Base-by-base conservation (phyloP, 257 asterid genomes). In the Coffea eugenioides region DNA sequence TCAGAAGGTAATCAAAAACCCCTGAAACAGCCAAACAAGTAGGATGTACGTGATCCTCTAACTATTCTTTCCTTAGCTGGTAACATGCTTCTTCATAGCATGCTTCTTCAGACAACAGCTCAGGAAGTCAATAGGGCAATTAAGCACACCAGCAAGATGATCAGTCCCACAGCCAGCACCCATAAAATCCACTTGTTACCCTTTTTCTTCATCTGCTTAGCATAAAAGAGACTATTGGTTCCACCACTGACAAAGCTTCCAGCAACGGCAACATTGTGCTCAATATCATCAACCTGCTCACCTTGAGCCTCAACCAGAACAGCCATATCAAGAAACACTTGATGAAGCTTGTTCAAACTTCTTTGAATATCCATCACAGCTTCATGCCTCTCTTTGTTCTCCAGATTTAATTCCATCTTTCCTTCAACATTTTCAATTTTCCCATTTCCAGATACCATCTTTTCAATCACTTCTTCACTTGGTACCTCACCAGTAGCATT, bases 261-360 rank as follows among this genome's bases (percentile, higher is more conserved):
- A 0, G 98, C 98, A 1, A 23, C 75, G 1, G 90, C 92, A 16
- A 95, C 91, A 46, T 88, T 91, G 3, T 75, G 82, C 84, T 92
- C 99, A 7, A 92, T 92, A 74, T 92, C 93, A 73, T 90, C 90
- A 43, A 90, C 80, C 88, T 82, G 82, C 57, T 91, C 93, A 2
- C 94, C 97, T 71, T 95, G 98, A 67, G 91, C 76, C 84, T 90
- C 98, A 77, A 93, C 97, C 85, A 95, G 69, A 46, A 90, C 97
- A 66, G 93, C 97, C 94, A 95, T 90, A 75, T 95, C 97, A 56
- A 95, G 97, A 86, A 91, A 95, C 77, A 92, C 90, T 82, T 92
- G 97, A 87, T 93, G 98, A 79, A 93, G 99, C 87, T 88, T 93
- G 41, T 90, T 91, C 91, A 95, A 81, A 83, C 97, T 95, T 88